Evolutionary conservation across 2,329 filamentous ascomycete genomes (phyloP).

Genomic region (Paecilomyces sp.): DNA sequence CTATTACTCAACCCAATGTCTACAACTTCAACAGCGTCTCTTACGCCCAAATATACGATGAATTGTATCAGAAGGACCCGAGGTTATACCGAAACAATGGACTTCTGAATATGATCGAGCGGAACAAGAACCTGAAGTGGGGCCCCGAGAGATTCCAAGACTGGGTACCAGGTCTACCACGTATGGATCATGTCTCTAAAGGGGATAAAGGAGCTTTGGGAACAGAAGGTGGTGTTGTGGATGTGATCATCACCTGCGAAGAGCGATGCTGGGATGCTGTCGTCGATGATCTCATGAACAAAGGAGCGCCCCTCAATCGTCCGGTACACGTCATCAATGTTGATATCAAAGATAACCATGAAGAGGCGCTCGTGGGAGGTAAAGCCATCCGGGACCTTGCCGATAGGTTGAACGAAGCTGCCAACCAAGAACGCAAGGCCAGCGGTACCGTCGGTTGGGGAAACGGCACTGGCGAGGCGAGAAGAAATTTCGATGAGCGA

Average conservation of each 20-base stretch:
- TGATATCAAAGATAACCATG: conserved; percentile 97
- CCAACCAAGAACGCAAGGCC: conserved; percentile 65
- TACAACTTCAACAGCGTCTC: conserved; percentile 98
- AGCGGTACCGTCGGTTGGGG: conserved; percentile 63
- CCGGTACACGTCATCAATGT: conserved; percentile 98
- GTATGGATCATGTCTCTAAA: conserved; percentile 62
- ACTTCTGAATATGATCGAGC: conserved; percentile 88
- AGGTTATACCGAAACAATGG: conserved; percentile 87
- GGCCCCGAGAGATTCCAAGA: conserved; percentile 97
- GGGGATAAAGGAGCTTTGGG: conserved; percentile 71
- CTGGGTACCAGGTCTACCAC: conserved; percentile 81
- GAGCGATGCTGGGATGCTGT: conserved; percentile 98
- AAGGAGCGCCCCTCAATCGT: conserved; percentile 79
- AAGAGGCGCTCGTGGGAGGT: conserved; percentile 86
- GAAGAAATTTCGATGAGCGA: conserved; percentile 79
- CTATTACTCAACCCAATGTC: conserved; percentile 88
- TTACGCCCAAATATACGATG: conserved; percentile 89
- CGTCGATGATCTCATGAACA: conserved; percentile 80
- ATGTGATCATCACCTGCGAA: conserved; percentile 94
- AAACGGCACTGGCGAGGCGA: conserved; percentile 56
- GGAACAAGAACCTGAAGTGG: conserved; percentile 88
- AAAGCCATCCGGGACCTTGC: conserved; percentile 89
- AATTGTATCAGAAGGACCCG: conserved; percentile 77
- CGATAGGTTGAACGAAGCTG: conserved; percentile 72
- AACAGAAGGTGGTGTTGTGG: conserved; percentile 81